A percentile compares a stretch with the other conserved stretches of the same genome.
phyloP scores from a whole-genome alignment of 2,329 filamentous ascomycete species.

The Claviceps fusiformis region DNA sequence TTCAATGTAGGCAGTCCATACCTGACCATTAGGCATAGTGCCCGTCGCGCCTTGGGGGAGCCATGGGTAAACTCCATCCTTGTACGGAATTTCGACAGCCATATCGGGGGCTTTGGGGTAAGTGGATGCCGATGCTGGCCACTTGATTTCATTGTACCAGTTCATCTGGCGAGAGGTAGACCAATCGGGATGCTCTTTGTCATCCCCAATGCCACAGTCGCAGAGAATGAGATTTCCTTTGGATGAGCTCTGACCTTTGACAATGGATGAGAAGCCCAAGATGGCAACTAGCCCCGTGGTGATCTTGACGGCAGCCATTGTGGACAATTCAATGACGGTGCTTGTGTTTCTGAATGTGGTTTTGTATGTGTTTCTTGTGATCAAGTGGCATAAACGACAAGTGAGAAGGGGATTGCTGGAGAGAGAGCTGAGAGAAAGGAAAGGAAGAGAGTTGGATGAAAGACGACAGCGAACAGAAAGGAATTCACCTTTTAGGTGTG shows the following conservation, averaged over 20 bases:
- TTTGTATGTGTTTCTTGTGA: background rate
- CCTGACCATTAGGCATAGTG: conserved; percentile 23
- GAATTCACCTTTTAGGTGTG: background rate
- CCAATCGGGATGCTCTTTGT: conserved; percentile 24
- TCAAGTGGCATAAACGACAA: background rate
- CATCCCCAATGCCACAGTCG: conserved; percentile 29
- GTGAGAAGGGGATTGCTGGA: background rate
- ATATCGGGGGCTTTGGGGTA: conserved; percentile 24
- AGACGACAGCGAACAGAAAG: background rate
- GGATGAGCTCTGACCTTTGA: conserved; percentile 14
- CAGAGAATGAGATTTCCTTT: conserved; percentile 26
- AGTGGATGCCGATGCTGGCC: conserved; percentile 20
- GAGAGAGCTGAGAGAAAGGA: background rate
- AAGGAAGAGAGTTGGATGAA: background rate
- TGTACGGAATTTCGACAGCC: conserved; percentile 25
- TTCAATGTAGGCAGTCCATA: conserved; percentile 29
- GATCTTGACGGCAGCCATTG: conserved; percentile 15
- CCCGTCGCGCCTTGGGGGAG: conserved; percentile 23
- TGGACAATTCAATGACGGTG: background rate
- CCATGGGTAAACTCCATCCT: conserved; percentile 26
- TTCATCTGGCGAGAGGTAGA: conserved; percentile 31
- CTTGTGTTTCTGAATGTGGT: background rate
- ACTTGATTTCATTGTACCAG: conserved; percentile 26
- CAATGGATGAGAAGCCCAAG: conserved; percentile 11
- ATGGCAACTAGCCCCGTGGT: conserved; percentile 10